phyloP scores from a whole-genome alignment of 1,284 basidiomycete species.

The Sporisorium exsertum region DNA sequence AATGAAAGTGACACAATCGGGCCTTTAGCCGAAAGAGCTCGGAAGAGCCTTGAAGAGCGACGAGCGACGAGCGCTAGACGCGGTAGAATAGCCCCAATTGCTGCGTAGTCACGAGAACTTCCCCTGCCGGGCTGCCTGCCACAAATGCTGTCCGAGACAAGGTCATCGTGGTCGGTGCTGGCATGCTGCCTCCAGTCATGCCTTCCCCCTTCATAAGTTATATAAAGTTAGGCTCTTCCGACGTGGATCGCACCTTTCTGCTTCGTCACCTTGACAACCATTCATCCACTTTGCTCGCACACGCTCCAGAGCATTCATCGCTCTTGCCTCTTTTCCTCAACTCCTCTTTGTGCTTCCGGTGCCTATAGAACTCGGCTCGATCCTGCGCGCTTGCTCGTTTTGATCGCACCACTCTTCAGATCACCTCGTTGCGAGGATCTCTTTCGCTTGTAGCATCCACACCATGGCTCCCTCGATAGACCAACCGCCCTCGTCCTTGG shows the following conservation, averaged over 20 bases:
- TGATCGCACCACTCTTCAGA: conserved; percentile 10
- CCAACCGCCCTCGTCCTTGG: conserved; percentile 34
- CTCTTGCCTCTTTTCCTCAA: conserved; percentile 10
- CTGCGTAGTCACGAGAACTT: neutral
- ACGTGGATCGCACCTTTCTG: neutral
- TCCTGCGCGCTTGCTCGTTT: conserved; percentile 5
- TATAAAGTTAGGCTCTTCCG: conserved; percentile 34
- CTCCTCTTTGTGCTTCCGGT: neutral
- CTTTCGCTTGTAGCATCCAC: neutral
- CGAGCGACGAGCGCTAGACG: conserved; percentile 27
- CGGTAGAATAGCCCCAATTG: conserved; percentile 3
- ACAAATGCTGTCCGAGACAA: neutral
- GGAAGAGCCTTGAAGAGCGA: neutral
- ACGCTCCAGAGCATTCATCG: neutral
- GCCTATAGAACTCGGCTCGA: conserved; percentile 21
- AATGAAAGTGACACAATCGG: conserved; percentile 1
- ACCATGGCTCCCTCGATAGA: conserved; percentile 51
- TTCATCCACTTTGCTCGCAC: neutral
- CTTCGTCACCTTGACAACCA: neutral
- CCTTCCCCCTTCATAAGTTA: conserved; percentile 2
- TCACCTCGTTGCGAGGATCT: conserved; percentile 28
- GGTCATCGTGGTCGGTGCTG: neutral
- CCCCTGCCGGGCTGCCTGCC: too few relatives aligned
- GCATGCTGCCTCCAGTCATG: neutral
- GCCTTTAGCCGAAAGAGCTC: conserved; percentile 13